Evolutionary conservation across 2,329 filamentous ascomycete genomes (phyloP).

Genomic region (Sporothrix brunneoviolacea): DNA sequence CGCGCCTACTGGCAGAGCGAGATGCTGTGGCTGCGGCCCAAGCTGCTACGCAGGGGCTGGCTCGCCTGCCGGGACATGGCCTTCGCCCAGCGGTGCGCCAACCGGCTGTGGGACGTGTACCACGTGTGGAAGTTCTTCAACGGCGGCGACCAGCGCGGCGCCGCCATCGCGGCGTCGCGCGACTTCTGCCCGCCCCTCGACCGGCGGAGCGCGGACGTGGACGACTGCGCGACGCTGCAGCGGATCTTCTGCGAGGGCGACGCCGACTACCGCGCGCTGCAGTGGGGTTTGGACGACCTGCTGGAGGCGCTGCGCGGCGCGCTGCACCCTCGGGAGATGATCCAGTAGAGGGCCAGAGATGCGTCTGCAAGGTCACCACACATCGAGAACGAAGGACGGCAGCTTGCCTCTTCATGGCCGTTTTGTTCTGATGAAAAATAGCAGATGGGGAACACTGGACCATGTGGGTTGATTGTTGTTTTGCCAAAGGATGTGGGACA

Average conservation of each 20-base stretch:
- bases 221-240: background rate
- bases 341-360: background rate
- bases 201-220: background rate
- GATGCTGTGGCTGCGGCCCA: constrained; percentile 11
- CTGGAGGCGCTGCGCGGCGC: constrained; percentile 9
- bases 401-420: no score
- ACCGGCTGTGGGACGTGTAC: constrained; percentile 13
- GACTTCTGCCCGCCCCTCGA: background rate
- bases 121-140: constrained; percentile 13
- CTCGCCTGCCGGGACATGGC: background rate
- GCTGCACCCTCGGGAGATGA: constrained; percentile 16
- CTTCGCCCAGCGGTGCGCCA: constrained; percentile 1
- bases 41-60: background rate
- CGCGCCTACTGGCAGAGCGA: constrained; percentile 15
- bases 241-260: background rate
- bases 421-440: no score
- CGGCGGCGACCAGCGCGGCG: constrained; percentile 4
- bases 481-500: no score
- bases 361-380: no score
- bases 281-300: constrained; percentile 9
- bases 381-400: no score
- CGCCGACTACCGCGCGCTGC: constrained; percentile 9
- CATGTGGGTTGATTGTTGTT: no score
- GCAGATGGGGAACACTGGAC: no score
- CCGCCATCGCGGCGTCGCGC: background rate